phyloP scores from a whole-genome alignment of 805 yeast genomes.

The Barnettozyma siamensis region DNA sequence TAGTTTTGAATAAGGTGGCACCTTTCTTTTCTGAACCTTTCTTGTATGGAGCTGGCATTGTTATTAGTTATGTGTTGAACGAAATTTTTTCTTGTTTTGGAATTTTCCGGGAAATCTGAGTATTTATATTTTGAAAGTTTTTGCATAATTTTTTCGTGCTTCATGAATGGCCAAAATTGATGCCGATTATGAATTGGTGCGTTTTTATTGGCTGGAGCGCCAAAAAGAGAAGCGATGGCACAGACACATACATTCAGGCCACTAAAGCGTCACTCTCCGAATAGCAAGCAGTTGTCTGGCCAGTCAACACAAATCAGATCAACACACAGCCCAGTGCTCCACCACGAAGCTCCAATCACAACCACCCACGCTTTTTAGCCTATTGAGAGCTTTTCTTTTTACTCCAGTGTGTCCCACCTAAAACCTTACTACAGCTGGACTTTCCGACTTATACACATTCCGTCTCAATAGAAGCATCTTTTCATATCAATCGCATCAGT shows the following conservation, averaged over 20 bases:
- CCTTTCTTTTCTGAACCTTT: constrained; percentile 83
- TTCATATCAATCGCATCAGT: too few species aligned
- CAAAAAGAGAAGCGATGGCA: not conserved
- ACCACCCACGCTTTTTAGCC: too few species aligned
- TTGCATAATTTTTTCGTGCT: constrained; percentile 5
- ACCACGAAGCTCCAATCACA: too few species aligned
- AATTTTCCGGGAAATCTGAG: not conserved
- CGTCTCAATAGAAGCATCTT: too few species aligned
- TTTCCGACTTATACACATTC: too few species aligned
- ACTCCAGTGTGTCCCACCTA: too few species aligned
- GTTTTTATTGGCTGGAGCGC: constrained; percentile 18
- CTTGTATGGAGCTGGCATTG: constrained; percentile 30
- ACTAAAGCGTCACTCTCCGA: too few species aligned
- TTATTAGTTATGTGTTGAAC: constrained; percentile 2
- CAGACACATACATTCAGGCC: too few species aligned
- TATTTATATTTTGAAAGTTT: constrained; percentile 10
- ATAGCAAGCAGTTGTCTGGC: not conserved
- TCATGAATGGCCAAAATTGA: constrained; percentile 20
- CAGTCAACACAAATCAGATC: too few species aligned
- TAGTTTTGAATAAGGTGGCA: constrained; percentile 96
- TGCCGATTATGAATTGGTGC: constrained; percentile 22
- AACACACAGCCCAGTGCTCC: too few species aligned
- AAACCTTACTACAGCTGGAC: too few species aligned
- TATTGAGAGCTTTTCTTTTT: too few species aligned
- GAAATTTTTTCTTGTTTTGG: not conserved